phyloP scores from a whole-genome alignment of 805 yeast genomes.

The Soucietia sequanensis region DNA sequence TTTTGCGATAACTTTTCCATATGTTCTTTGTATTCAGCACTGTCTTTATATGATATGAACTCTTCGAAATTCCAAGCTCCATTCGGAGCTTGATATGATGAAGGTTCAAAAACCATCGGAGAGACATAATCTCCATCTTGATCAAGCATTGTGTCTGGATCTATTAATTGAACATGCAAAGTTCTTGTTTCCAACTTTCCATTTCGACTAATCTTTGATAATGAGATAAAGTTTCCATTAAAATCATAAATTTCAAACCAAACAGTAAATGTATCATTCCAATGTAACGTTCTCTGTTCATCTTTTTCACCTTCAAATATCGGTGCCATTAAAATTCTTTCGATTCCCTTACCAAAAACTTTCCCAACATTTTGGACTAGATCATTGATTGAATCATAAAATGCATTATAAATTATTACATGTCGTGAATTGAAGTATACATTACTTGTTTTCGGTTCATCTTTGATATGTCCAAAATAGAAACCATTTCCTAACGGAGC shows the following conservation, averaged over 20 bases:
- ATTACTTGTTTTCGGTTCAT: conserved; percentile 10
- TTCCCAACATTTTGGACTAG: conserved; percentile 18
- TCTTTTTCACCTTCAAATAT: conserved; percentile 4
- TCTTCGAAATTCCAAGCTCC: conserved; percentile 28
- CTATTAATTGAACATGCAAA: conserved; percentile 21
- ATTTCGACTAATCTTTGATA: conserved; percentile 24
- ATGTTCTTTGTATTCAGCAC: no score
- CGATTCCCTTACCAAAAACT: conserved; percentile 20
- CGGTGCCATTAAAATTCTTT: conserved; percentile 27
- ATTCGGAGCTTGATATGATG: conserved; percentile 15
- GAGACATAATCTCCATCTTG: conserved; percentile 27
- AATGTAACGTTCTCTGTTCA: conserved; percentile 12
- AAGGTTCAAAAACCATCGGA: conserved; percentile 13
- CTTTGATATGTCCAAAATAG: conserved; percentile 21
- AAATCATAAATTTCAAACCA: conserved; percentile 40
- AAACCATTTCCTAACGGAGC: conserved; percentile 32
- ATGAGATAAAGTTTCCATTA: conserved; percentile 26
- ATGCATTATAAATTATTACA: conserved; percentile 22
- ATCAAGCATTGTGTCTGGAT: conserved; percentile 31
- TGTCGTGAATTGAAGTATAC: conserved; percentile 20
- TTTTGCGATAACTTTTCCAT: no score
- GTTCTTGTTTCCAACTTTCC: conserved; percentile 12
- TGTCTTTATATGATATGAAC: no score
- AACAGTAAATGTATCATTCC: conserved; percentile 30
- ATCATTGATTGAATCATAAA: conserved; percentile 9